Evolutionary conservation across 768 basidiomycete genomes (phyloP), one percentile per base, ranked within the genome.

Genomic region (Coprinopsis sp.): DNA sequence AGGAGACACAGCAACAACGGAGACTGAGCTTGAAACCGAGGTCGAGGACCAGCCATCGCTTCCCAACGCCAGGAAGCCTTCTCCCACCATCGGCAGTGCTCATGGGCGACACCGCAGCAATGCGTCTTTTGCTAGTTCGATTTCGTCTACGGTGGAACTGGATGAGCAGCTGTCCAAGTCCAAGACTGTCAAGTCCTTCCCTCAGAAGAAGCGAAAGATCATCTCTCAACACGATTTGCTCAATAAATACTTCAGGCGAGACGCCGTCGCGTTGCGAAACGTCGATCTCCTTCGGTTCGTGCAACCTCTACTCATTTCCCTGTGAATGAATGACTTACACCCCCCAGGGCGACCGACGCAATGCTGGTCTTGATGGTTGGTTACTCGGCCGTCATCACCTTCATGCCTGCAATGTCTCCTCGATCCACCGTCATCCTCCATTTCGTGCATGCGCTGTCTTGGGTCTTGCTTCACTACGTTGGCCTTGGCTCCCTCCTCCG

Each of bases 241-340:
- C 52, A 84, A 89, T 65, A 79, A 82, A 56, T 99, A 92, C 64
- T 97, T 99, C 73, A 69, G 88, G 45, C 81, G 90, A 51, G 96
- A 98, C 60, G 74, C 82, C 2, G 78, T 98, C 16, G 73, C 90
- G 19, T 65, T 97, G 41, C 71, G 74, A 28, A 91, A 95, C 58
- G 57, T 95, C 18, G 96, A 99, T 64, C 51, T 92, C 13, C 73
- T 96, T 57, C 76, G 95, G 93, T 91, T 56, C 44, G 79, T 60
- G 12, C 36, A 19, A 34, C 28, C 27, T 33, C 47, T 27, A 18
- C 33, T 37, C 42, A 33, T 10, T 23, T n/a, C 18, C 27, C 36
- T 27, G n/a, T 31, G 18, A 13, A 22, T 28, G 30, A 46, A 43
- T 34, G 58, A 53, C 51, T 55, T 46, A 64, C 47, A n/a, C n/a